phyloP scores from a whole-genome alignment of 2,329 filamentous ascomycete genomes.

The Basipetospora chlamydospora region DNA sequence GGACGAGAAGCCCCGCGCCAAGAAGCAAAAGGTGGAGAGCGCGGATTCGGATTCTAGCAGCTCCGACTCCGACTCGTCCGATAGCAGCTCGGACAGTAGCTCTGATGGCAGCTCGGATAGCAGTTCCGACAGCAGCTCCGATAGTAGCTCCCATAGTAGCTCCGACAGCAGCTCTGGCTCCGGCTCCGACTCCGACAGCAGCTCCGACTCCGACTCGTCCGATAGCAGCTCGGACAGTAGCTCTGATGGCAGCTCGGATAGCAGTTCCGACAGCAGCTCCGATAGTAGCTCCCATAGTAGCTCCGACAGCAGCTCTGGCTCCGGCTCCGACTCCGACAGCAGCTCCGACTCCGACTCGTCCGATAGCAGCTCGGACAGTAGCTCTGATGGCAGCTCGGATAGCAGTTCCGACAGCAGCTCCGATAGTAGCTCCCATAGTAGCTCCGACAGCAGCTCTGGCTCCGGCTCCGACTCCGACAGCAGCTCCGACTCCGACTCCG shows the following conservation, averaged over 20 bases:
- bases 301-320: too few relatives aligned
- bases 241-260: constrained; percentile 3
- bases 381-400: constrained; percentile 1
- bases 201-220: constrained; percentile 12
- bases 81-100: constrained; percentile 11
- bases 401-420: background rate
- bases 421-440: constrained; percentile 1
- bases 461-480: too few relatives aligned
- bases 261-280: too few relatives aligned
- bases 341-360: too few relatives aligned
- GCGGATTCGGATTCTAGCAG: background rate
- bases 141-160: constrained; percentile 1
- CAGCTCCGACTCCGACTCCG: too few relatives aligned
- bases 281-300: constrained; percentile 3
- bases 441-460: too few relatives aligned
- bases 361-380: constrained; percentile 14
- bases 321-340: too few relatives aligned
- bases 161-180: constrained; percentile 5
- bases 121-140: background rate
- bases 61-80: constrained; percentile 10
- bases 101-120: constrained; percentile 2
- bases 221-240: constrained; percentile 14
- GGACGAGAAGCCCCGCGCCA: constrained; percentile 21
- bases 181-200: constrained; percentile 6
- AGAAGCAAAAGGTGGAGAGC: constrained; percentile 26